These are phyloP conservation scores for Cordyceps farinosa DNA, from an alignment of 2,329 filamentous ascomycete species.

Conservation along the genomic window DNA sequence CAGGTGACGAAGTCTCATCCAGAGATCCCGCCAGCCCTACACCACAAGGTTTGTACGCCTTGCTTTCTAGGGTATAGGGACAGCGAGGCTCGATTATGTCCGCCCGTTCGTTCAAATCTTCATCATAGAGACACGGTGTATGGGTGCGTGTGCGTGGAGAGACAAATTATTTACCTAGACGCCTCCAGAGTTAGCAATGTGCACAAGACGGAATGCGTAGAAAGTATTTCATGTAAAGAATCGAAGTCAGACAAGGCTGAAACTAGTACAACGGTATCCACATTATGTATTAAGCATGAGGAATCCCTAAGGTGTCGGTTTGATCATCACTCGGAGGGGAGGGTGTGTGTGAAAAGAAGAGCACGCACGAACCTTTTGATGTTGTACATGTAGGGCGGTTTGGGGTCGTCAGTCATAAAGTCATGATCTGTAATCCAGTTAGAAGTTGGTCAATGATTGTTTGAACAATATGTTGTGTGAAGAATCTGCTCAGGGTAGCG, in stretches of 20 bases:
- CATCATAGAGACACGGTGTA: slow-evolving; percentile 44
- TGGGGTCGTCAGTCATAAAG: slow-evolving; percentile 2
- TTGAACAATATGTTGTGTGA: slow-evolving; percentile 12
- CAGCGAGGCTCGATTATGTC: slow-evolving; percentile 59
- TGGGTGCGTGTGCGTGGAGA: slow-evolving; percentile 26
- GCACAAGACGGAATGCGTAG: slow-evolving; percentile 13
- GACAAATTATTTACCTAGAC: slow-evolving; percentile 39
- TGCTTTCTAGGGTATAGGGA: slow-evolving; percentile 47
- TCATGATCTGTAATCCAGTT: slow-evolving; percentile 22
- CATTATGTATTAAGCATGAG: slow-evolving; percentile 65
- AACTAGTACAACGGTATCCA: slow-evolving; percentile 60
- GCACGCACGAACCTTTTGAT: slow-evolving; percentile 46
- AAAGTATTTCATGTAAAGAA: slow-evolving; percentile 25
- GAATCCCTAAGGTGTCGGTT: slow-evolving; percentile 62
- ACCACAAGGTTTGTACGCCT: slow-evolving; percentile 62
- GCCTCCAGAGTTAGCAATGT: slow-evolving; percentile 35
- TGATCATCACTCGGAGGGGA: slow-evolving; percentile 55
- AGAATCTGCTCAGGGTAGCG: slow-evolving; percentile 52
- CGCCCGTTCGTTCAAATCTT: slow-evolving; percentile 68
- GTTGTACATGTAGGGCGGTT: slow-evolving; percentile 3
- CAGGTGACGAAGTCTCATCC: slow-evolving; percentile 66
- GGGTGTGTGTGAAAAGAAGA: slow-evolving; percentile 19
- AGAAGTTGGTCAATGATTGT: not conserved
- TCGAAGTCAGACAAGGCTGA: slow-evolving; percentile 65
- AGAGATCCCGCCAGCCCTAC: slow-evolving; percentile 49